These are phyloP conservation scores for Castanopsis chinensis DNA, from an alignment of 306 rosid species.

Conservation along the genomic window DNA sequence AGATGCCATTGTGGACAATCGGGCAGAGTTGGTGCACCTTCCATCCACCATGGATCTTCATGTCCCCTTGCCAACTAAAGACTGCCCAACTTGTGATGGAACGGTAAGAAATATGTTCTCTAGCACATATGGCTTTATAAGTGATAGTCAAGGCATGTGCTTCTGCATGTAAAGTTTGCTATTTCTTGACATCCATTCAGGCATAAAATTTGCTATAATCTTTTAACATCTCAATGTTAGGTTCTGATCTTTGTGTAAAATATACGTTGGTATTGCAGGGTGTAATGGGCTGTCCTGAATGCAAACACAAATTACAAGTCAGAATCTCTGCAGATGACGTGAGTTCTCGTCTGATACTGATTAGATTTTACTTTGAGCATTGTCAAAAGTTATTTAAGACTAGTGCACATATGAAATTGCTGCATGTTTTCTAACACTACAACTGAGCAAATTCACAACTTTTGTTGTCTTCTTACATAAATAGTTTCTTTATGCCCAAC, in stretches of 20 bases:
- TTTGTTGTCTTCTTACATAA: background rate
- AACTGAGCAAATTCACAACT: background rate
- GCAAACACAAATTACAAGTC: conserved; percentile 79
- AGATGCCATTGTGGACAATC: conserved; percentile 74
- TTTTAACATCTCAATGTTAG: conserved; percentile 22
- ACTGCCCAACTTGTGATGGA: conserved; percentile 93
- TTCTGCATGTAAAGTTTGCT: background rate
- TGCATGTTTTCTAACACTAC: background rate
- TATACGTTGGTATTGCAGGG: conserved; percentile 59
- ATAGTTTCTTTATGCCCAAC: background rate
- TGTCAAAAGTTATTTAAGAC: background rate
- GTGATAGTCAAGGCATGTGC: conserved; percentile 7
- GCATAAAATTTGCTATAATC: background rate
- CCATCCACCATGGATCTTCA: conserved; percentile 72
- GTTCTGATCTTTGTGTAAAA: conserved; percentile 19
- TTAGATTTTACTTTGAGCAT: background rate
- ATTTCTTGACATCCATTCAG: background rate
- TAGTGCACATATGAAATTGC: background rate
- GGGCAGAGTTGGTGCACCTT: conserved; percentile 87
- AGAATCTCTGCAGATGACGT: conserved; percentile 92
- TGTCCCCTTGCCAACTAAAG: conserved; percentile 77
- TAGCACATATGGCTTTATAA: background rate
- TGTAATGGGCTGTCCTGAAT: conserved; percentile 90
- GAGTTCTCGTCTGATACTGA: conserved; percentile 38
- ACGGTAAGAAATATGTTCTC: conserved; percentile 55